Base-by-base conservation (phyloP, 2,329 filamentous ascomycete species). In the Colletotrichum tofieldiae region DNA sequence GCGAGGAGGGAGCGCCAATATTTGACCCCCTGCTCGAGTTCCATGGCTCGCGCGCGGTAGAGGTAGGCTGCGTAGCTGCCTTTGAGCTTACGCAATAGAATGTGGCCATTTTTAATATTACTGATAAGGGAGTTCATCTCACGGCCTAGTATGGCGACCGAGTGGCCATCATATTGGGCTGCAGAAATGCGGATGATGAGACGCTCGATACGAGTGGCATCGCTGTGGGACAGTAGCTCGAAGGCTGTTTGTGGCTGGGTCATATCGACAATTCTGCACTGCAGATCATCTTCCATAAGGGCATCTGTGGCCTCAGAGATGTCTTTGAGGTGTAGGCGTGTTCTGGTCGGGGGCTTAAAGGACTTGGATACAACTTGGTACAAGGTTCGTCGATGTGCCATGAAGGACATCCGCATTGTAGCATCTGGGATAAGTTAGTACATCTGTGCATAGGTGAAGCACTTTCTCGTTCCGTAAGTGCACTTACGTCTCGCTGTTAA, bases 391-490 rank as follows among this genome's bases (percentile, higher is more conserved):
- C 82, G 81, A 65, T 87, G 82, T 0, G 82, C 78, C 3, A 86
- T 81, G 62, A 91, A 90, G 0, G 85, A 84, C 0, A 89, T 89
- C 32, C 88, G 86, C 9, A 91, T 81, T 29, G 88, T 86, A 0
- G 45, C 35, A 56, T 61, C 65, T 67, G 56, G 8, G 6, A 18
- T 45, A 16, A 2, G 3, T 67, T 1, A 61, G 65, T 16, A 35
- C 1, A 2, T 1, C 1, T 35, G 0, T 20, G 14, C 2, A 29
- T 1, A 37, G 45, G 18, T n/a, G 18, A 16, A 43, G 0, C 5
- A 23, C 1, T 2, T 29, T 11, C 23, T 2, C 18, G 18, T 26
- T 14, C n/a, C 14, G 0, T 5, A 29, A 35, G 20, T 23, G 12
- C 5, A 67, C 65, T 47, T 18, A 67, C 65, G 65, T 18, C 56